Percentiles rank a stretch among this genome's conserved stretches.
phyloP scores from a whole-genome alignment of 1,284 basidiomycete genomes.

The Phellinidium pouzarii region DNA sequence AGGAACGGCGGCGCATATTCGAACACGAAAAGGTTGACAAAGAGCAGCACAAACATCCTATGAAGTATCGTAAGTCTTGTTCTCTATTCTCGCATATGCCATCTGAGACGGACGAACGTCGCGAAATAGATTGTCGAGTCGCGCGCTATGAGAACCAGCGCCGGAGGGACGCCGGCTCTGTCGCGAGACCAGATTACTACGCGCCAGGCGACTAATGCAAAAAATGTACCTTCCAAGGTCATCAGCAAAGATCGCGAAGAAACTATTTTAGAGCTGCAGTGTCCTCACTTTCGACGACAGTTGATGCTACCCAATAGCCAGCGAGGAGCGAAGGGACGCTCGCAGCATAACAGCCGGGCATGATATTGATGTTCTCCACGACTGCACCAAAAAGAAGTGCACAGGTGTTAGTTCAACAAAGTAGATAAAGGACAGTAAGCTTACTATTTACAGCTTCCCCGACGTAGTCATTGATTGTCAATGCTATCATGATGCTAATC shows the following conservation, averaged over 20 bases:
- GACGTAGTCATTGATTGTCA: background rate
- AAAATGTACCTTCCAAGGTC: background rate
- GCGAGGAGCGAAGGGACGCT: slow-evolving; percentile 5
- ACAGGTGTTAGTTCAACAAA: background rate
- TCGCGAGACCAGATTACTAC: background rate
- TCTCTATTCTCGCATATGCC: too few relatives aligned
- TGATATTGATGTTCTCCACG: background rate
- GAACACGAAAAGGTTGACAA: slow-evolving; percentile 16
- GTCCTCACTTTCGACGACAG: background rate
- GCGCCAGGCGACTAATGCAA: slow-evolving; percentile 1
- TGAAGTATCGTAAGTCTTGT: background rate
- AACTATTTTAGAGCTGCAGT: background rate
- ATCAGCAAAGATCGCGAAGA: background rate
- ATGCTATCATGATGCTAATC: background rate
- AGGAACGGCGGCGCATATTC: slow-evolving; percentile 13
- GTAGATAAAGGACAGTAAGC: background rate
- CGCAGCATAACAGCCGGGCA: slow-evolving; percentile 11
- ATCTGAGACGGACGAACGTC: background rate
- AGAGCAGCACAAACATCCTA: slow-evolving; percentile 3
- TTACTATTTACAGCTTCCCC: background rate
- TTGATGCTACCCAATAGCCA: slow-evolving; percentile 3
- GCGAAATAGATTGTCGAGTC: slow-evolving; percentile 3
- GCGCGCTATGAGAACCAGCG: slow-evolving; percentile 6
- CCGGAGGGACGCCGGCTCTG: background rate
- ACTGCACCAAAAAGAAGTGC: background rate